Evolutionary conservation across 208 protist genomes (phyloP).

Genomic region (Wallacemonas sp.): DNA sequence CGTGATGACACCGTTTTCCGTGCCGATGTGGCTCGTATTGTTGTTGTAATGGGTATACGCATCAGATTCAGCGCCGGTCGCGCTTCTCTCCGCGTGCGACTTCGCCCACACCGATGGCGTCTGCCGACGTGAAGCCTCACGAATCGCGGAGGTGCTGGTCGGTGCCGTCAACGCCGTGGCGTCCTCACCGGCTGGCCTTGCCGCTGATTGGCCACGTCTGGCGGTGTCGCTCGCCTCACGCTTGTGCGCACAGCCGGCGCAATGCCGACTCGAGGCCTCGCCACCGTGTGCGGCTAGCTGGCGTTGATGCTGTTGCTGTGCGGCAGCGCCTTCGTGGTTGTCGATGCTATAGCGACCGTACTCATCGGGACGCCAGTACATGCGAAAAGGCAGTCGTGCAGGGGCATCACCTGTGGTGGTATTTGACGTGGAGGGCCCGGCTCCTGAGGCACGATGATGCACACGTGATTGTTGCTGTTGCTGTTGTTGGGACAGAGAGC

Average conservation of each 20-base stretch:
- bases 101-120: too few relatives aligned
- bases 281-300: neutral
- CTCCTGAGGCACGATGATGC: slow-evolving; percentile 1
- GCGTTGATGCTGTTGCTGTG: neutral
- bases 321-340: neutral
- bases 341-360: slow-evolving; percentile 12
- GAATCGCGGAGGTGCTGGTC: neutral
- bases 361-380: slow-evolving; percentile 7
- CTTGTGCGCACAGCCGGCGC: neutral
- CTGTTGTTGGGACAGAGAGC: neutral
- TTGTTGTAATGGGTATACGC: too few relatives aligned
- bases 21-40: neutral
- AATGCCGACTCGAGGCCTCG: neutral
- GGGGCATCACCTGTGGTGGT: neutral
- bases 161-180: neutral
- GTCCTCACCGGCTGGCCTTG: neutral
- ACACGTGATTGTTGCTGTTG: neutral
- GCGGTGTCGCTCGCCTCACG: neutral
- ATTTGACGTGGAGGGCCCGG: too few relatives aligned
- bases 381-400: slow-evolving; percentile 2
- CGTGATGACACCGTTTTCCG: neutral
- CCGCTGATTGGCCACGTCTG: neutral
- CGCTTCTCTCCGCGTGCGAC: too few relatives aligned
- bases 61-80: too few relatives aligned
- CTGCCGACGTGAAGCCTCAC: too few relatives aligned